Conservation (phyloP, 1,284 basidiomycete genomes). For the Apiotrichum porosum region DNA sequence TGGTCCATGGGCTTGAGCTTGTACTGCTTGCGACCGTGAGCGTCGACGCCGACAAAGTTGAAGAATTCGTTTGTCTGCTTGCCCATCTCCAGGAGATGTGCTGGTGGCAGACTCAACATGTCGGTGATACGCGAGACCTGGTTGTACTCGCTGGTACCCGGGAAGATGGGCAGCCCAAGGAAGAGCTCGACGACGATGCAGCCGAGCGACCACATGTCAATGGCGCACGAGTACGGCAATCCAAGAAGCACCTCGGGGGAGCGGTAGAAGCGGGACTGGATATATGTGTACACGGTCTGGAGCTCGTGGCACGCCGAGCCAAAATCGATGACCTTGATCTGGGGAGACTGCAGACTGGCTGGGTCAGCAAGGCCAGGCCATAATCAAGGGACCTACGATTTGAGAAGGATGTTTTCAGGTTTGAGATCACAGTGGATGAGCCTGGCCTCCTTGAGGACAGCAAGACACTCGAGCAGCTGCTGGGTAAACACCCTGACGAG, state of each 20-base stretch:
- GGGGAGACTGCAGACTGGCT: slow-evolving; percentile 82
- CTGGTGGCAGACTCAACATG: slow-evolving; percentile 87
- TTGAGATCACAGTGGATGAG: slow-evolving; percentile 98
- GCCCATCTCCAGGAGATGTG: slow-evolving; percentile 90
- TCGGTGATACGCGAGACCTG: slow-evolving; percentile 94
- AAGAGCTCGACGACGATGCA: slow-evolving; percentile 99
- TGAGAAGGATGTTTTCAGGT: slow-evolving; percentile 91
- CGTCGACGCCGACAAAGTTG: slow-evolving; percentile 66
- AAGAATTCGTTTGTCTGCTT: slow-evolving; percentile 97
- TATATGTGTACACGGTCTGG: slow-evolving; percentile 99
- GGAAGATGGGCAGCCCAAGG: slow-evolving; percentile 91
- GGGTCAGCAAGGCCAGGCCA: background rate
- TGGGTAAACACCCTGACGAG: slow-evolving; percentile 97
- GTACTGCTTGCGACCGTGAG: slow-evolving; percentile 81
- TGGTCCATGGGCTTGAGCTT: slow-evolving; percentile 88
- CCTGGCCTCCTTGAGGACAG: slow-evolving; percentile 87
- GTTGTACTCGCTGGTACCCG: slow-evolving; percentile 98
- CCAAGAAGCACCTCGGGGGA: slow-evolving; percentile 96
- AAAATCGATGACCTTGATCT: slow-evolving; percentile 99
- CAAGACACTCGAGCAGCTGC: slow-evolving; percentile 87
- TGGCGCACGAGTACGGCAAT: slow-evolving; percentile 84
- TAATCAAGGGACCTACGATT: slow-evolving; percentile 63
- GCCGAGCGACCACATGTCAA: slow-evolving; percentile 99
- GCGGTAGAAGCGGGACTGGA: slow-evolving; percentile 97
- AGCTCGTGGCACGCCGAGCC: slow-evolving; percentile 97